phyloP scores from a whole-genome alignment of 2,329 filamentous ascomycete genomes.

The Fusarium circinatum region DNA sequence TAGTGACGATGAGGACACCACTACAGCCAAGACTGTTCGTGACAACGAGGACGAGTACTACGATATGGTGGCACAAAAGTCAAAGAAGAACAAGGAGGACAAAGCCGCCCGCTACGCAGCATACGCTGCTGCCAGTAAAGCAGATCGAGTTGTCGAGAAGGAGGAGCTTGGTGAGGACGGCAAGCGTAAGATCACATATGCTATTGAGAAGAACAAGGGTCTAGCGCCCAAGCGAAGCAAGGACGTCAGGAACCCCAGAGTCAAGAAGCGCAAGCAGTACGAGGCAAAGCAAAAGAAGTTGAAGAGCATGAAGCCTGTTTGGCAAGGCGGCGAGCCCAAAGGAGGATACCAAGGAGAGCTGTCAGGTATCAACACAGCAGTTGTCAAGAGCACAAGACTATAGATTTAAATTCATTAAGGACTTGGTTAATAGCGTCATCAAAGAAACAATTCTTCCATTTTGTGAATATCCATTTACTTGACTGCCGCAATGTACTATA shows the following conservation, averaged over 20 bases:
- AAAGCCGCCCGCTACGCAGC: constrained; percentile 69
- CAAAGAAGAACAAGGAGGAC: constrained; percentile 78
- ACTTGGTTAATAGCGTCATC: constrained; percentile 27
- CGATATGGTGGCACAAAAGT: constrained; percentile 79
- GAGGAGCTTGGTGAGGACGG: constrained; percentile 82
- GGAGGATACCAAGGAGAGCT: constrained; percentile 91
- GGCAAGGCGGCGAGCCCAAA: constrained; percentile 84
- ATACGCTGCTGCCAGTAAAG: constrained; percentile 69
- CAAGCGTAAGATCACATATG: constrained; percentile 91
- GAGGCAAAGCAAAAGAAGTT: constrained; percentile 98
- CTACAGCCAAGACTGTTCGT: constrained; percentile 60
- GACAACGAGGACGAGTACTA: constrained; percentile 83
- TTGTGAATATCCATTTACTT: background rate
- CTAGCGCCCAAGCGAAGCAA: constrained; percentile 90
- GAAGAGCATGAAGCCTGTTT: constrained; percentile 83
- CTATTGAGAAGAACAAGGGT: constrained; percentile 98
- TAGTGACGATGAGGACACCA: constrained; percentile 73
- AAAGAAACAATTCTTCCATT: constrained; percentile 11
- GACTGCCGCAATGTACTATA: background rate
- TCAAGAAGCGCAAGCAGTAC: constrained; percentile 98
- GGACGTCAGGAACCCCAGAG: constrained; percentile 91
- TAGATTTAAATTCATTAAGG: constrained; percentile 53
- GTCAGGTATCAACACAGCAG: constrained; percentile 92
- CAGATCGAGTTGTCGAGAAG: constrained; percentile 70
- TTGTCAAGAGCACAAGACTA: constrained; percentile 94